These are phyloP conservation scores for Cymbopogon flexuosus DNA, from an alignment of 202 grass and related monocot species.

Conservation along the genomic window DNA sequence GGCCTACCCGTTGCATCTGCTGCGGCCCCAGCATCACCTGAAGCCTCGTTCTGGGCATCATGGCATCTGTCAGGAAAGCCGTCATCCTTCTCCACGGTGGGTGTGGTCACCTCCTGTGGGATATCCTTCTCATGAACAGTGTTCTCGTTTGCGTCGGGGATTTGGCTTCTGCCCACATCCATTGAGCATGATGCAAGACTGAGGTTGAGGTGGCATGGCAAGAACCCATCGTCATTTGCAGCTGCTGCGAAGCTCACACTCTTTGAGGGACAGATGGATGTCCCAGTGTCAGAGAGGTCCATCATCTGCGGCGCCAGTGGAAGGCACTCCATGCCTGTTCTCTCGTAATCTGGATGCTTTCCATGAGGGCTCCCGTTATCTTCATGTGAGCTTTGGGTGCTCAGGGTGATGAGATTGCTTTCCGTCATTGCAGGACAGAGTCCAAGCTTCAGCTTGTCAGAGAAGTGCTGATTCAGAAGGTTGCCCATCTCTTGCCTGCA, in stretches of 20 bases:
- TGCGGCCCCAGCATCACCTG: neutral
- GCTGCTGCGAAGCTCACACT: slow-evolving; percentile 32
- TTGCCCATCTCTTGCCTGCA: slow-evolving; percentile 56
- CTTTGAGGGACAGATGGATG: slow-evolving; percentile 52
- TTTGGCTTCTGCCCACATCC: slow-evolving; percentile 34
- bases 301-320: slow-evolving; percentile 35
- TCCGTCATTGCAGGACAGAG: slow-evolving; percentile 55
- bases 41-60: slow-evolving; percentile 14
- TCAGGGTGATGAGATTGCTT: slow-evolving; percentile 41
- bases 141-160: slow-evolving; percentile 29
- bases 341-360: slow-evolving; percentile 41
- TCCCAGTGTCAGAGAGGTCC: slow-evolving; percentile 56
- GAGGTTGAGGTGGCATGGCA: slow-evolving; percentile 72
- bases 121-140: slow-evolving; percentile 2
- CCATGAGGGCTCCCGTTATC: slow-evolving; percentile 44
- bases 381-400: slow-evolving; percentile 61
- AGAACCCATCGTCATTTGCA: slow-evolving; percentile 36
- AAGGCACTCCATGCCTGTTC: slow-evolving; percentile 37
- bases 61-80: neutral
- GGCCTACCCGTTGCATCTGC: neutral
- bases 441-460: slow-evolving; percentile 74
- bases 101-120: neutral
- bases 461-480: slow-evolving; percentile 65
- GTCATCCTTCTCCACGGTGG: slow-evolving; percentile 15
- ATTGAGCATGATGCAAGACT: slow-evolving; percentile 62